Evolutionary conservation across 768 basidiomycete genomes (phyloP), one percentile per base, ranked within the genome.

Genomic region (Mycena rebaudengoi): DNA sequence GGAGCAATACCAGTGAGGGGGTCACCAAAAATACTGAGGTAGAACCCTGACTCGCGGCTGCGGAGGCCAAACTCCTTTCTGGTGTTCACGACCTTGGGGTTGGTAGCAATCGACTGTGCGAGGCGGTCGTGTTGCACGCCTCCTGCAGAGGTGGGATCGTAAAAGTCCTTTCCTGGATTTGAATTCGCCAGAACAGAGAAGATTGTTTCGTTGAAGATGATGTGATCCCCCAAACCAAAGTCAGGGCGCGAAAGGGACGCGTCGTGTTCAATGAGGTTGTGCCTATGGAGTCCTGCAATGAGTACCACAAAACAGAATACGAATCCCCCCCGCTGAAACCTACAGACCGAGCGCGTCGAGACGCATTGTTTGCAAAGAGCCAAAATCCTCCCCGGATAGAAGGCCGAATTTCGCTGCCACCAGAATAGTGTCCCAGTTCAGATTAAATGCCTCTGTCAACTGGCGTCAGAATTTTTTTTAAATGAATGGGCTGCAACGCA

Each of bases 221-320:
- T 7, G 48, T 56, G 61, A 39, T 66, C 64, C 28, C 64, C 64
- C 13, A 20, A 25, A 32, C 50, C 45, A 39, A 49, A 39, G 45
- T 66, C 64, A 4, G 32, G 33, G 20, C 60, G 51, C 10, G 64
- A 66, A 20, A 61, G 21, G 1, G 60, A 61, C 16, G 54, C 60
- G 46, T 66, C 59, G 44, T 62, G 59, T 23, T 66, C 64, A 40
- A 66, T 30, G 7, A 51, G 48, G 23, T 49, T 60, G 43, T 66
- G 64, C 5, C 50, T 62, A n/a, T n/a, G 44, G 4, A 30, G 8
- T 4, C 5, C 5, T 16, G 11, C n/a, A 45, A 37, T 12, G 37
- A 2, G 26, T 1, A 25, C 26, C 23, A 6, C 10, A 12, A 29
- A 6, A 18, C 6, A 25, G 2, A 20, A 20, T n/a, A 25, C n/a